Conservation (phyloP, 306 rosid species). For the Erythrophleum fordii region DNA sequence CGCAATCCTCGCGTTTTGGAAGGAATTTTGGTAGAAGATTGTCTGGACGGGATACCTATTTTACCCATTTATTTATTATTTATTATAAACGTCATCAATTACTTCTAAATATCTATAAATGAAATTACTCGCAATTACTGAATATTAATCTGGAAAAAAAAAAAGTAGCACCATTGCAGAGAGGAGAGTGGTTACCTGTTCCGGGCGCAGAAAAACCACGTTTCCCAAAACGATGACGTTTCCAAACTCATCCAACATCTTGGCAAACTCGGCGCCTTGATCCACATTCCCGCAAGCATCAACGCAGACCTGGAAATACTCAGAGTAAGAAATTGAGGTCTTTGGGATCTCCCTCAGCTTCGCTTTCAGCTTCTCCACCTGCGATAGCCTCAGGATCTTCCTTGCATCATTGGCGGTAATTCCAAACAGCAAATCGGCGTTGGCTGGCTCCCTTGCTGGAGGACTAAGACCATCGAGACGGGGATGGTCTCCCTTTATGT, state of each 20-base stretch:
- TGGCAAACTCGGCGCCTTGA: slow-evolving; percentile 73
- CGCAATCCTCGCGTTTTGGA: neutral
- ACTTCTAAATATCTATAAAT: neutral
- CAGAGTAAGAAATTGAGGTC: slow-evolving; percentile 58
- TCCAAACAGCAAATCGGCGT: neutral
- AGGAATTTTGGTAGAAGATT: too few relatives aligned
- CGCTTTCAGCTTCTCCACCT: slow-evolving; percentile 71
- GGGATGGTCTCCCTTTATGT: neutral
- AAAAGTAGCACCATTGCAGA: neutral
- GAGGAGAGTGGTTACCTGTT: slow-evolving; percentile 59
- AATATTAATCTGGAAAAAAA: neutral
- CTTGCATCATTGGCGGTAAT: slow-evolving; percentile 59
- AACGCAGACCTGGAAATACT: slow-evolving; percentile 62
- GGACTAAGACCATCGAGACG: neutral
- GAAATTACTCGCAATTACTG: neutral
- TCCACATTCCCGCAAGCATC: slow-evolving; percentile 57
- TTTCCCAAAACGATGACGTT: slow-evolving; percentile 88
- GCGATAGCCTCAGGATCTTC: slow-evolving; percentile 69
- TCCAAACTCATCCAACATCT: slow-evolving; percentile 72
- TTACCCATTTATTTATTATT: neutral
- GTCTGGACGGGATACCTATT: neutral
- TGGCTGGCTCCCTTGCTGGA: neutral
- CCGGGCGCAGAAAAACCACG: slow-evolving; percentile 81
- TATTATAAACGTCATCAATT: too few relatives aligned
- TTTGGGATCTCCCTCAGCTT: slow-evolving; percentile 55